Base-by-base conservation (phyloP, 108 stramenopile species). In the Parmales sp. region DNA sequence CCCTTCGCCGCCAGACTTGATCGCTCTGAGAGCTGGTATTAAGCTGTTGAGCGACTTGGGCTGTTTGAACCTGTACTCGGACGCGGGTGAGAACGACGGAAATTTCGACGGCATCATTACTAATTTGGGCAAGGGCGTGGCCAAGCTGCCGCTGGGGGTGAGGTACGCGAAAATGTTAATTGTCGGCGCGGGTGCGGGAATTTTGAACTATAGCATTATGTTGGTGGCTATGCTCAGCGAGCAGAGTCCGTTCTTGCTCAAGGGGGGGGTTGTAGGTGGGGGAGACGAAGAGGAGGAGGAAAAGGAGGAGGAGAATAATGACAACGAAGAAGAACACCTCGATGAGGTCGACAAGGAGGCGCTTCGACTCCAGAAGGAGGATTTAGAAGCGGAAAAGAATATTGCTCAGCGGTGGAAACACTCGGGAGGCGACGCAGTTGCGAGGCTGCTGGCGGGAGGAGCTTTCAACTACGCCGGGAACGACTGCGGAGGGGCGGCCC, bases 161-260 rank as follows among this genome's bases (percentile, higher is more conserved):
- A 80, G 91, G 1, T 90, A 83, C 49, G 88, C 85, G 0, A 92
- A 92, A 51, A 90, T 92, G 83, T 84, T 92, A 3, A 74, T 92
- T 22, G 88, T 88, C n/a, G 86, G 82, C 9, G 91, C 88, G 1
- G 85, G 90, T 66, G 86, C 85, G 16, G 86, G 88, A 22, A 81
- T 90, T 63, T 72, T 92, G 65, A 89, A 92, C 69, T 88, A 90
- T 76, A 86, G 76, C 0, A 89, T 92, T 50, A 81, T 79, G 8
- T 49, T 89, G 41, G 88, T 92, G 8, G 82, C 89, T 25, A 81
- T 78, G 38, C 71, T 92, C 7, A 87, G 88, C 0, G 91, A 92
- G 68, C 65, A 75, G 19, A 87, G 74, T 68, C 89, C 89, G 11
- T 92, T 92, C 64, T 18, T 63, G 18, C 43, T 9, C 43, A 23